phyloP scores from a whole-genome alignment of 495 filamentous ascomycete species.

The Aspergillus bridgeri region DNA sequence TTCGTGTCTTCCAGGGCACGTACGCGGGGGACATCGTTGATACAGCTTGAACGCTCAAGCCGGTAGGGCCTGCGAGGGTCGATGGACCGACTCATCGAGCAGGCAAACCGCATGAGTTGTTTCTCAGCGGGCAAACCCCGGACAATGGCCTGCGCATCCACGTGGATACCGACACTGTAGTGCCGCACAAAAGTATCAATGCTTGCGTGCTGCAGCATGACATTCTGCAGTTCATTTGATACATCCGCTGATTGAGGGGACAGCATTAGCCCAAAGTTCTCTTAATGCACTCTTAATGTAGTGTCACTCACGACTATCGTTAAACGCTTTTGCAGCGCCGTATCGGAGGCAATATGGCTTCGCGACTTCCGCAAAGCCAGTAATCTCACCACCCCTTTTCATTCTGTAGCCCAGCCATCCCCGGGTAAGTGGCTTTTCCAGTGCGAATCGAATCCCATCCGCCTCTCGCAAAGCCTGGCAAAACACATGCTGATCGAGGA shows the following conservation, averaged over 20 bases:
- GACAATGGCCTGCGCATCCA: constrained; percentile 33
- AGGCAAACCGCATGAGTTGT: constrained; percentile 28
- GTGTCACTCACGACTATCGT: constrained; percentile 29
- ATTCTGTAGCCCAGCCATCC: constrained; percentile 26
- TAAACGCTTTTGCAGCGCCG: constrained; percentile 33
- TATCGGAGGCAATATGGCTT: constrained; percentile 36
- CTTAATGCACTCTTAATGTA: too few species aligned
- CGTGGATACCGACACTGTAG: constrained; percentile 32
- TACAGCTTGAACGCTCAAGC: too few species aligned
- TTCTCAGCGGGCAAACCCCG: constrained; percentile 27
- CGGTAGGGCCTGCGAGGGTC: too few species aligned
- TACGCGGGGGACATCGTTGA: too few species aligned
- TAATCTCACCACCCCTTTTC: constrained; percentile 27
- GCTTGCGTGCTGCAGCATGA: constrained; percentile 34
- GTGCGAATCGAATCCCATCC: too few species aligned
- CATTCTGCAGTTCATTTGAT: constrained; percentile 34
- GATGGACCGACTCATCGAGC: too few species aligned
- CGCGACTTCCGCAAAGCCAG: constrained; percentile 24
- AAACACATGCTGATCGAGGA: too few species aligned
- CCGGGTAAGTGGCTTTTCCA: constrained; percentile 24
- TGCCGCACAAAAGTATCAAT: constrained; percentile 36
- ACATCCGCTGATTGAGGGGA: constrained; percentile 25
- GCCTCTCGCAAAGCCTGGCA: too few species aligned
- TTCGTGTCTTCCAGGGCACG: too few species aligned
- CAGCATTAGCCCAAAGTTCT: not conserved